Base-by-base conservation (phyloP, 768 basidiomycete genomes). In the Phanerochaete carnosa region DNA sequence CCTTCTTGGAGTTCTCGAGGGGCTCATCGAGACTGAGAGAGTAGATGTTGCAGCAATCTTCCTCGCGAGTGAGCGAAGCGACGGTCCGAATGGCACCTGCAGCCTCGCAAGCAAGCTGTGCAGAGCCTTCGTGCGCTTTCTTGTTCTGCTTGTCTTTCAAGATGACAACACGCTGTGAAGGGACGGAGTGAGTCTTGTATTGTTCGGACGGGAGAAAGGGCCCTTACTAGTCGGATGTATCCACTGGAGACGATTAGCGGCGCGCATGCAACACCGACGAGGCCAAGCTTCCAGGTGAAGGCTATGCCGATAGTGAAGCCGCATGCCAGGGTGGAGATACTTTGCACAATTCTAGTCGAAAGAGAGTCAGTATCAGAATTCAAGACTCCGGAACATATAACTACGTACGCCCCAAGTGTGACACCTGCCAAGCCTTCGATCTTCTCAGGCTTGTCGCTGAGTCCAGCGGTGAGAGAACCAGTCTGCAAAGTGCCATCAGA, bases 81-180 rank as follows among this genome's bases (percentile, higher is more conserved):
- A 97, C 95, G 2, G 95, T 96, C 43, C 91, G 84, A 65, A 97
- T 95, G 13, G 95, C 80, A 12, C 82, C 88, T 29, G 93, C 92
- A 39, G 93, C 93, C 73, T 97, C 95, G 66, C 93, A 94, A 39
- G 95, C 94, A 23, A 95, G 71, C 60, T 95, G 93, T 6, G 94
- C 92, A 26, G 90, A 92, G 2, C 73, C 73, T 65, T 88, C 90
- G 68, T 97, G 92, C 0, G 86, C 77, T 65, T 80, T 80, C 74
- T 92, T 93, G 78, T 92, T 94, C 64, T 78, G 72, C 68, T 90
- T 84, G 68, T 92, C 94, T 70, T 95, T 95, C 62, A 95, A 75
- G 0, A 94, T 90, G 59, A 96, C 93, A 47, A 95, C 89, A 37
- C 83, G 61, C 50, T 55, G 37, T 12, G 22, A 26, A 22, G 15